Percentiles rank a stretch among this genome's conserved stretches.
Evolutionary conservation across 1,139 yeast genomes (phyloP).

Genomic region (Keqinozyma sinolaborantium): DNA sequence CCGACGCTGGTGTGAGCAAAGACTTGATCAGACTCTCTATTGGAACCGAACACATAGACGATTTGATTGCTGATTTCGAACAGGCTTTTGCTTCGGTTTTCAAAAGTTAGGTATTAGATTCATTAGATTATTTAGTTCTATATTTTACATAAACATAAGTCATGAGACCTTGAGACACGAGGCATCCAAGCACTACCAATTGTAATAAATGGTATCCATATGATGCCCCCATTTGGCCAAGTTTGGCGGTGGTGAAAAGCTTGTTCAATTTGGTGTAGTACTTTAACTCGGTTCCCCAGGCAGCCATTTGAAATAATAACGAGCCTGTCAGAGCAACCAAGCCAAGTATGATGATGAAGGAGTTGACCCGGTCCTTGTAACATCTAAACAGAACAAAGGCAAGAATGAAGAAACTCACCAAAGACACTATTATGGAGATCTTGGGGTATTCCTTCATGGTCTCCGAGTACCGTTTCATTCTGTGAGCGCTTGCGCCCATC

Average conservation of each 20-base stretch:
- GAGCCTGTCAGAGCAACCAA: conserved; percentile 7
- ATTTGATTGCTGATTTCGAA: conserved; percentile 81
- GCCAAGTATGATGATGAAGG: conserved; percentile 1
- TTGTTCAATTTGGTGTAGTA: conserved; percentile 8
- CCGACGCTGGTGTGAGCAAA: conserved; percentile 78
- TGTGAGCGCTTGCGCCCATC: conserved; percentile 10
- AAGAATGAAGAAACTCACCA: conserved; percentile 1
- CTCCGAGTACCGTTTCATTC: conserved; percentile 10
- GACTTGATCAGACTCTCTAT: conserved; percentile 86
- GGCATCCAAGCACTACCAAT: conserved; percentile 6
- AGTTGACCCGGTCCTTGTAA: not conserved
- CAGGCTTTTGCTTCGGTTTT: conserved; percentile 65
- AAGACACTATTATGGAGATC: conserved; percentile 7
- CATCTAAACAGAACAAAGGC: not conserved
- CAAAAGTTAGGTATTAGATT: not conserved
- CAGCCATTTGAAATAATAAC: conserved; percentile 5
- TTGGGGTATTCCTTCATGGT: conserved; percentile 10
- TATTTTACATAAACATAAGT: conserved; percentile 2
- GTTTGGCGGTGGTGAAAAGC: conserved; percentile 5
- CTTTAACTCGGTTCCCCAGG: conserved; percentile 11
- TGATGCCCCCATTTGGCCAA: conserved; percentile 10
- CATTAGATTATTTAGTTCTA: conserved; percentile 1
- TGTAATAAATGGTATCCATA: conserved; percentile 11
- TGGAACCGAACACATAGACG: conserved; percentile 89
- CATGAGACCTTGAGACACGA: conserved; percentile 7